Conservation (phyloP, 306 rosid genomes). For the Clitoria ternatea region DNA sequence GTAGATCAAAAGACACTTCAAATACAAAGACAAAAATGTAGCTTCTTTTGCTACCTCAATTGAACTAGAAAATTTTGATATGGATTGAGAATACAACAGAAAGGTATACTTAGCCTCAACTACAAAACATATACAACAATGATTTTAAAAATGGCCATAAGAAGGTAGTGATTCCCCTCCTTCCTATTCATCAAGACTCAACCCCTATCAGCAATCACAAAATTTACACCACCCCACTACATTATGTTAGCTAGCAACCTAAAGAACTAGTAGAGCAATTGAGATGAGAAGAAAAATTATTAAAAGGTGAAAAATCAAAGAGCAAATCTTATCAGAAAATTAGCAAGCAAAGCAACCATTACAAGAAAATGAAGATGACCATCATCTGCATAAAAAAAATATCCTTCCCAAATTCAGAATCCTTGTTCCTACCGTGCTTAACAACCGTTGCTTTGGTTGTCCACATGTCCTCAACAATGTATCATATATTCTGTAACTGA, state of each 20-base stretch:
- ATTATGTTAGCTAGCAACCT: conserved; percentile 31
- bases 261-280: conserved; percentile 33
- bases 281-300: conserved; percentile 27
- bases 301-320: conserved; percentile 15
- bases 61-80: conserved; percentile 21
- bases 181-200: conserved; percentile 39
- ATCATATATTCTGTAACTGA: conserved; percentile 68
- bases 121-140: conserved; percentile 45
- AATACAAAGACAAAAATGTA: neutral
- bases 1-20: neutral
- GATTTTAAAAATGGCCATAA: neutral
- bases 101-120: conserved; percentile 38
- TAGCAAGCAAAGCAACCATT: conserved; percentile 43
- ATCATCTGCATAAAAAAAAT: conserved; percentile 42
- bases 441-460: conserved; percentile 35
- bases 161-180: conserved; percentile 7
- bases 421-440: conserved; percentile 43
- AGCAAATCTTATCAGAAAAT: conserved; percentile 34
- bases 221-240: conserved; percentile 27
- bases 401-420: conserved; percentile 38
- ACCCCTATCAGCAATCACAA: conserved; percentile 19
- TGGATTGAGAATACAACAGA: conserved; percentile 51
- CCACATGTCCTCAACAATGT: conserved; percentile 17
- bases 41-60: conserved; percentile 28
- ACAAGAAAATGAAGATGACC: conserved; percentile 39